These are phyloP conservation scores for Hagleromyces aurorensis DNA, from an alignment of 805 yeast genomes.

Conservation along the genomic window DNA sequence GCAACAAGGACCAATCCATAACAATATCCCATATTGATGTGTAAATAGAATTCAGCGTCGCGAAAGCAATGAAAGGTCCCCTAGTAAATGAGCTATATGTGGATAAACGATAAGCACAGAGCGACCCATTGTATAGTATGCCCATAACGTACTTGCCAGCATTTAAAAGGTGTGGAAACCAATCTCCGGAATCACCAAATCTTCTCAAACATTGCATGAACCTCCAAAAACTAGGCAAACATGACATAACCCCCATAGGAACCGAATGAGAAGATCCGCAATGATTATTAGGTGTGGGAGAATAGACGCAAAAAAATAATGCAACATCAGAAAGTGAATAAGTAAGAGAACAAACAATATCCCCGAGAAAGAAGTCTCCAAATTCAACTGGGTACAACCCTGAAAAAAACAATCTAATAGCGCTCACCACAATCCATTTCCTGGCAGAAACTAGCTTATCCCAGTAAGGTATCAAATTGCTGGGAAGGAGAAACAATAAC, in stretches of 20 bases:
- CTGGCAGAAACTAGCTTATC: constrained; percentile 46
- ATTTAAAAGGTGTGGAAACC: constrained; percentile 94
- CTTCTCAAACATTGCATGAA: constrained; percentile 86
- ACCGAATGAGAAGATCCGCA: constrained; percentile 80
- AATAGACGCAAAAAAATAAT: constrained; percentile 75
- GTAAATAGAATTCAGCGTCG: constrained; percentile 60
- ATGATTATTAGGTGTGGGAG: constrained; percentile 38
- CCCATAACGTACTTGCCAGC: constrained; percentile 68
- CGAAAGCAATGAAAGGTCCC: constrained; percentile 64
- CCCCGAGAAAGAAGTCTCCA: constrained; percentile 89
- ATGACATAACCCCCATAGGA: constrained; percentile 71
- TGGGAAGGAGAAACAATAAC: constrained; percentile 15
- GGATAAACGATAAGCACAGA: constrained; percentile 64
- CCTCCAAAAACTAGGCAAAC: constrained; percentile 87
- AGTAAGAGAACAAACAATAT: constrained; percentile 79
- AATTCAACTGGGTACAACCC: constrained; percentile 95
- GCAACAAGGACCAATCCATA: constrained; percentile 94
- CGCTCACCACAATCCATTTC: constrained; percentile 64
- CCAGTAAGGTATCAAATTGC: constrained; percentile 26
- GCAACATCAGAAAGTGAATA: constrained; percentile 82
- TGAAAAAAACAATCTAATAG: constrained; percentile 66
- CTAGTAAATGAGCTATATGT: constrained; percentile 32
- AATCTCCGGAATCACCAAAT: constrained; percentile 85
- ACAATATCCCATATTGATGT: constrained; percentile 81
- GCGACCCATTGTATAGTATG: constrained; percentile 56